Percentiles rank a stretch among this genome's conserved stretches.
phyloP scores from a whole-genome alignment of 441 rosid species.

The Adansonia gregorii region DNA sequence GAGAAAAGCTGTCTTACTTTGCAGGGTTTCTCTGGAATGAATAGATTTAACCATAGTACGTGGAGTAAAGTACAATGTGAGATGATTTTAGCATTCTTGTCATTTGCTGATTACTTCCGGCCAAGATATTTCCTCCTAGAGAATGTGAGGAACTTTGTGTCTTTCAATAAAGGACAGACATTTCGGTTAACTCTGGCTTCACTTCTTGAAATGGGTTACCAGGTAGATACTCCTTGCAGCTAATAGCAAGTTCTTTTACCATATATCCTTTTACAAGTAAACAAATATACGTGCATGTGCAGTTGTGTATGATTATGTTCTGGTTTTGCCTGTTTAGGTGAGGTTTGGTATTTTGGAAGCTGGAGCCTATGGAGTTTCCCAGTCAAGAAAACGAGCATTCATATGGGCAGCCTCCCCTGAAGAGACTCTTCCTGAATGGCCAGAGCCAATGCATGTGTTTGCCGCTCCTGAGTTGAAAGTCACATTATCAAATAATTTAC shows the following conservation, averaged over 20 bases:
- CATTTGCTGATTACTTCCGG: slow-evolving; percentile 88
- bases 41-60: slow-evolving; percentile 71
- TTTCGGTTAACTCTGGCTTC: slow-evolving; percentile 84
- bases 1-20: slow-evolving; percentile 28
- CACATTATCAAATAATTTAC: slow-evolving; percentile 47
- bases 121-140: slow-evolving; percentile 90
- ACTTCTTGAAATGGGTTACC: slow-evolving; percentile 96
- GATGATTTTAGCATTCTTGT: slow-evolving; percentile 88
- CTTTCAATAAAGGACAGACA: slow-evolving; percentile 85
- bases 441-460: slow-evolving; percentile 97
- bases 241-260: neutral
- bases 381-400: slow-evolving; percentile 86
- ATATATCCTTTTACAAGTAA: neutral
- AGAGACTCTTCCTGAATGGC: slow-evolving; percentile 89
- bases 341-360: slow-evolving; percentile 94
- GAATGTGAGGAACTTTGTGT: slow-evolving; percentile 86
- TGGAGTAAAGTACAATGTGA: slow-evolving; percentile 94
- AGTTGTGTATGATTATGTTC: neutral
- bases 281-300: neutral
- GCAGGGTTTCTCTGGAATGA: slow-evolving; percentile 97
- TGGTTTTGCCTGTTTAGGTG: slow-evolving; percentile 43
- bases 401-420: slow-evolving; percentile 96
- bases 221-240: slow-evolving; percentile 51
- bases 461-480: slow-evolving; percentile 66
- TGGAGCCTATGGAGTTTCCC: slow-evolving; percentile 90